phyloP scores from a whole-genome alignment of 2,329 filamentous ascomycete species.

The Bipolaris oryzae region DNA sequence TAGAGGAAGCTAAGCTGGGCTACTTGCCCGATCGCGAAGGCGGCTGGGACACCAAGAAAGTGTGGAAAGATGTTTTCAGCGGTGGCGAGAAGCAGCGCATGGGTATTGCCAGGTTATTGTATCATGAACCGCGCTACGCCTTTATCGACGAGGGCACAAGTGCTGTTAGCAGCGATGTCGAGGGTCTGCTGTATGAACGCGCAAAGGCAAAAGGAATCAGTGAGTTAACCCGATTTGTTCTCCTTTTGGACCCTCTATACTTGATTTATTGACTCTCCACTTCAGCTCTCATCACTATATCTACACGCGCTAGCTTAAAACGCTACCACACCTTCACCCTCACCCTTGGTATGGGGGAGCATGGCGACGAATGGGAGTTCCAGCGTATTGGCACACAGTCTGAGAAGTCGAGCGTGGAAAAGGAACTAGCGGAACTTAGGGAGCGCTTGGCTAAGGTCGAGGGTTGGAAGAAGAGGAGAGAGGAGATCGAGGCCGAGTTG shows the following conservation, averaged over 20 bases:
- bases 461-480: slow-evolving; percentile 76
- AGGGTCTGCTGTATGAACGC: slow-evolving; percentile 89
- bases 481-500: slow-evolving; percentile 84
- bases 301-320: slow-evolving; percentile 90
- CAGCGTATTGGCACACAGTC: slow-evolving; percentile 91
- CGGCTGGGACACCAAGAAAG: slow-evolving; percentile 94
- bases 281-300: slow-evolving; percentile 90
- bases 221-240: slow-evolving; percentile 55
- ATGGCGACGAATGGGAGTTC: slow-evolving; percentile 88
- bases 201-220: slow-evolving; percentile 94
- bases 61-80: slow-evolving; percentile 98
- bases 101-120: slow-evolving; percentile 85
- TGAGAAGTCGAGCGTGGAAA: slow-evolving; percentile 92
- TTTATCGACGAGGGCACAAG: slow-evolving; percentile 96
- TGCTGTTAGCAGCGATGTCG: slow-evolving; percentile 91
- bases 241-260: not conserved
- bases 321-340: slow-evolving; percentile 95
- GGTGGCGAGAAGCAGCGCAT: slow-evolving; percentile 97
- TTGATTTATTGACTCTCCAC: not conserved
- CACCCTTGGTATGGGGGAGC: slow-evolving; percentile 77
- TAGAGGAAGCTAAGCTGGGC: slow-evolving; percentile 83
- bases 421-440: slow-evolving; percentile 82
- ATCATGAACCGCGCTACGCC: slow-evolving; percentile 93
- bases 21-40: slow-evolving; percentile 92
- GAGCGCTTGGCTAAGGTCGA: slow-evolving; percentile 82